Evolutionary conservation across 176 grass and related monocot genomes (phyloP), one percentile per base, ranked within the genome.

Genomic region (Pontederia crassipes): DNA sequence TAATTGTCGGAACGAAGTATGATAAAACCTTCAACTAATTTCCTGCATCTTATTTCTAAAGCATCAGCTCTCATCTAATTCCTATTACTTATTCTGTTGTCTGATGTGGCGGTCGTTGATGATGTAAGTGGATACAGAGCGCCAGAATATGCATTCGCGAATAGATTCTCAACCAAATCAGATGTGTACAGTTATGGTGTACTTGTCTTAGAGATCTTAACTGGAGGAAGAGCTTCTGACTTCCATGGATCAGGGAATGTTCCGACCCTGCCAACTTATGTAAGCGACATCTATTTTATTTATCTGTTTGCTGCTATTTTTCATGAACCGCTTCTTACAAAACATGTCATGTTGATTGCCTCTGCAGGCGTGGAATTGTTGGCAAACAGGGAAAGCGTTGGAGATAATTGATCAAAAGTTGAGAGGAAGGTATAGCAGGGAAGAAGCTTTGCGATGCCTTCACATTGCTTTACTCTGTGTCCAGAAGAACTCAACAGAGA

Each of bases 131-230:
- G 70, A 45, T 73, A 73, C 11, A 73, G 62, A 12, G 70, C 70
- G n/a, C 70, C 58, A 11, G 70, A 73, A 48, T 73, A 73, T 73
- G 58, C 62, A 49, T 49, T 73, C 18, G 45, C 59, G 59, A 45
- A 56, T 11, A 59, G 52, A 35, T 46, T 61, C 58, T 73, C 70
- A 27, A n/a, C 15, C 59, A 73, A 73, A 52, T 73, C 70, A 51
- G 70, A 73, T 73, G 70, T 63, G 50, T 73, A 62, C 40, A 73
- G 70, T 35, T 73, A 61, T 14, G 70, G 70, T 15, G 12, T 73
- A n/a, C n/a, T 73, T 17, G 18, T 73, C 47, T 45, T 73, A 11
- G 70, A 73, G 62, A 73, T 54, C 28, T 24, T 73, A n/a, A 73
- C 45, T 20, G 70, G 70, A 61, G 16, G 62, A 49, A 64, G 45